Base-by-base conservation (phyloP, 257 asterid species). In the Solanum pinnatisectum region DNA sequence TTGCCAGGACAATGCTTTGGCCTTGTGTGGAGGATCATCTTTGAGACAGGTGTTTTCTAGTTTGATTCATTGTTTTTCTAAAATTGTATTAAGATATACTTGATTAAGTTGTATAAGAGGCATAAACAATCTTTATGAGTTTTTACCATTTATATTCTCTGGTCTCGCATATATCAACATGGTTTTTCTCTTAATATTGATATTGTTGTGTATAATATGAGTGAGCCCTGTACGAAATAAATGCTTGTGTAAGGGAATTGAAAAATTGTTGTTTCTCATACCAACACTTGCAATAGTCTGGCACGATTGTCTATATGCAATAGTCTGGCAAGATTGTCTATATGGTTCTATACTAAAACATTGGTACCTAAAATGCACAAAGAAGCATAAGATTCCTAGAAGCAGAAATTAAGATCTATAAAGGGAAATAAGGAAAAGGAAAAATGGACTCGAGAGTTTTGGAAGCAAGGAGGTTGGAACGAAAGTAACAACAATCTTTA, bases 1-100 rank as follows among this genome's bases (percentile, higher is more conserved):
- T n/a, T n/a, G n/a, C n/a, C n/a, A n/a, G n/a, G n/a, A n/a, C n/a
- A n/a, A n/a, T n/a, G n/a, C n/a, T n/a, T n/a, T n/a, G n/a, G n/a
- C n/a, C n/a, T n/a, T n/a, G n/a, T 90, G 92, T 79, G 84, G 90
- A 18, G 49, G 49, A 42, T 44, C 32, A n/a, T 73, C 93, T 71
- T 71, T 91, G 70, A 91, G 85, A 89, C 92, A 90, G 67, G 78
- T 90, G 98, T 10, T 42, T 42, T 42, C 49, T 42, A 10, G 49
- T 42, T 42, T 96, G 90, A 60, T 76, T 10, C 33, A 10, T 72
- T 8, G 20, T 16, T 72, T 42, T 42, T 42, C 7, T 73, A 37
- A 16, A 72, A 16, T 72, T 33, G 44, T 8, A 10, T 9, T 33
- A 72, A 72, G 14, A 67, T 67, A 25, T 67, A 32, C 73, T 25